Conservation (phyloP, 108 stramenopile species). For the Skeletonema menzelii region DNA sequence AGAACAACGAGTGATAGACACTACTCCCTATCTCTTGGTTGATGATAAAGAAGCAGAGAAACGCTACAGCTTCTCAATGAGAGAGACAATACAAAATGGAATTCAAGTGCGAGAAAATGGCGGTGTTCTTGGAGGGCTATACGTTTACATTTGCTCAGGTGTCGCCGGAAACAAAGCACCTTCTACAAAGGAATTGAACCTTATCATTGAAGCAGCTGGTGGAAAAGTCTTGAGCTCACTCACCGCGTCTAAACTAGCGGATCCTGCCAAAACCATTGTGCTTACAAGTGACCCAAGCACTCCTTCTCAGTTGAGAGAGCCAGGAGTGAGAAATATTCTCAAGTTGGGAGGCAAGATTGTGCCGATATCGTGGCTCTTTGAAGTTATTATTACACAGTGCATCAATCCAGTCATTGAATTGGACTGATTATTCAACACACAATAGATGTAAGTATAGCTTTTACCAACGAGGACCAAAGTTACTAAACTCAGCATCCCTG, state of each 20-base stretch:
- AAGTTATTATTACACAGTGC: slow-evolving; percentile 38
- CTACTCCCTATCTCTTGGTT: slow-evolving; percentile 41
- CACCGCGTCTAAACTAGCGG: not conserved
- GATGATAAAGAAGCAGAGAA: slow-evolving; percentile 52
- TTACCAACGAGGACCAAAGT: slow-evolving; percentile 11
- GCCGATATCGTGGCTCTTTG: slow-evolving; percentile 36
- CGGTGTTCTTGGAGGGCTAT: slow-evolving; percentile 43
- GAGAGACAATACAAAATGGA: slow-evolving; percentile 46
- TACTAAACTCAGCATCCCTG: slow-evolving; percentile 1
- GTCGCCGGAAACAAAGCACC: slow-evolving; percentile 68
- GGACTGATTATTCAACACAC: not conserved
- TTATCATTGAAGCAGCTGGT: slow-evolving; percentile 60
- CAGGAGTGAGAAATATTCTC: slow-evolving; percentile 15
- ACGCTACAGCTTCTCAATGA: slow-evolving; percentile 57
- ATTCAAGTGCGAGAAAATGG: slow-evolving; percentile 26
- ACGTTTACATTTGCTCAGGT: slow-evolving; percentile 50
- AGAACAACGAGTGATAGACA: slow-evolving; percentile 21
- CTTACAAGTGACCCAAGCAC: slow-evolving; percentile 41
- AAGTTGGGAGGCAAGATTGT: slow-evolving; percentile 23
- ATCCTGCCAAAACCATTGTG: slow-evolving; percentile 38
- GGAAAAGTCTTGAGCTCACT: slow-evolving; percentile 42
- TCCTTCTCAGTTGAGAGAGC: slow-evolving; percentile 23
- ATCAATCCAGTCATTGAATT: slow-evolving; percentile 5
- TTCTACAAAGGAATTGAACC: slow-evolving; percentile 36
- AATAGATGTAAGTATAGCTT: not conserved